Evolutionary conservation across 805 yeast species (phyloP), one percentile per base, ranked within the genome.

Genomic region (Pichia manshurica): DNA sequence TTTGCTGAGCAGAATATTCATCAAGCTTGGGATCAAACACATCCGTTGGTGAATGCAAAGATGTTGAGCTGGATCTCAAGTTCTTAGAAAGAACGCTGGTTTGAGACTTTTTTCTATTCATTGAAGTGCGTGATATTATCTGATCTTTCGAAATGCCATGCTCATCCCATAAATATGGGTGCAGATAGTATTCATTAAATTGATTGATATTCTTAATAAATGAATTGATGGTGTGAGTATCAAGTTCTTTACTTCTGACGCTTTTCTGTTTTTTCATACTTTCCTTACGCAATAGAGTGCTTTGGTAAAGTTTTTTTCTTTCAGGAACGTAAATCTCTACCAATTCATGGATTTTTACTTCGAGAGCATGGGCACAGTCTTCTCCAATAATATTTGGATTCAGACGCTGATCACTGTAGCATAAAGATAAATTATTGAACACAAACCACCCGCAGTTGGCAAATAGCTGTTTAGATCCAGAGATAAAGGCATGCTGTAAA

Each of bases 401-500:
- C 3, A 70, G 69, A 1, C 65, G 64, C 20, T 32, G 22, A 38
- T 80, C 82, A 45, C 79, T 74, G 31, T 88, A 65, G 15, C 86
- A 56, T 3, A 78, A 58, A 28, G 81, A 88, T 47, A 85, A 65
- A 59, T 87, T 87, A 53, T 77, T 72, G 53, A 76, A 79, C 12
- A 87, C 69, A 54, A 76, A 84, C 82, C 87, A 81, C 22, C 82
- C 66, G 58, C 95, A 78, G 46, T 78, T 75, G 43, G 72, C 70
- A 50, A 79, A 70, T 33, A 89, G 62, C 53, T 81, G 77, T 12
- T 64, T 60, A 6, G 88, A 84, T 19, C 73, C 63, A 41, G 73
- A 65, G 17, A 65, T 56, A 40, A 72, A 72, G 0, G 95, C 74
- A 56, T 81, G 81, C 12, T 72, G 65, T 13, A 86, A 57, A 13